These are phyloP conservation scores for Lasiosphaeria hispida DNA, from an alignment of 495 filamentous ascomycete species.

Conservation along the genomic window DNA sequence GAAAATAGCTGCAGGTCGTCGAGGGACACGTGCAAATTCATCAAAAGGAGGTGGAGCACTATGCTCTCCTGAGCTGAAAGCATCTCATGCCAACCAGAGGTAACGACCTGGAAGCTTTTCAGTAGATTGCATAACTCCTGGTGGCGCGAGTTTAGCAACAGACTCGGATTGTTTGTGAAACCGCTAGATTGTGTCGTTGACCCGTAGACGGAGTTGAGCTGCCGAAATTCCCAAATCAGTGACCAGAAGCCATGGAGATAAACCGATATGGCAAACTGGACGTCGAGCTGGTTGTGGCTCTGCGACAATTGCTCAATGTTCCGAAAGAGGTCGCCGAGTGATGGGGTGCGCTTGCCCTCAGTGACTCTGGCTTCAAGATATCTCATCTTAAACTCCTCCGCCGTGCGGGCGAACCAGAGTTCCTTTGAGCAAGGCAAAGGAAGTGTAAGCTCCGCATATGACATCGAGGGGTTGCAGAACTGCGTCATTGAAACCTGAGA, in stretches of 20 bases:
- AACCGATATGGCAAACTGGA: constrained; percentile 48
- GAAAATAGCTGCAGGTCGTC: constrained; percentile 66
- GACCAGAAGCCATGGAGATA: constrained; percentile 58
- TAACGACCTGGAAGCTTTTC: constrained; percentile 28
- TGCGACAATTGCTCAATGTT: constrained; percentile 46
- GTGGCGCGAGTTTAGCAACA: constrained; percentile 50
- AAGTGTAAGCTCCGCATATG: constrained; percentile 61
- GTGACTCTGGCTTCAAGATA: constrained; percentile 36
- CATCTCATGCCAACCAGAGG: constrained; percentile 26
- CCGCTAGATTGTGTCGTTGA: constrained; percentile 1
- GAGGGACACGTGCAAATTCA: constrained; percentile 59
- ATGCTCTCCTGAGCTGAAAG: constrained; percentile 42
- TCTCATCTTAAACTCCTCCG: constrained; percentile 55
- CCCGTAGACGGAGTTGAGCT: constrained; percentile 49
- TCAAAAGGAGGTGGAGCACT: constrained; percentile 53
- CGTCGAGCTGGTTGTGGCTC: constrained; percentile 46
- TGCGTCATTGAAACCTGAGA: constrained; percentile 57
- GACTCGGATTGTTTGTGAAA: constrained; percentile 33
- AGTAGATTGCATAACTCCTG: constrained; percentile 46
- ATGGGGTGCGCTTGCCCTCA: constrained; percentile 40
- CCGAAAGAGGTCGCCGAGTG: constrained; percentile 50
- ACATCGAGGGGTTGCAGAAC: constrained; percentile 55
- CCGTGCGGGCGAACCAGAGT: constrained; percentile 57
- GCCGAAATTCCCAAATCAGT: constrained; percentile 58
- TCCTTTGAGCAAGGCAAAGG: constrained; percentile 53